Evolutionary conservation across 2,329 filamentous ascomycete genomes (phyloP).

Genomic region (Teratosphaeria gauchensis): DNA sequence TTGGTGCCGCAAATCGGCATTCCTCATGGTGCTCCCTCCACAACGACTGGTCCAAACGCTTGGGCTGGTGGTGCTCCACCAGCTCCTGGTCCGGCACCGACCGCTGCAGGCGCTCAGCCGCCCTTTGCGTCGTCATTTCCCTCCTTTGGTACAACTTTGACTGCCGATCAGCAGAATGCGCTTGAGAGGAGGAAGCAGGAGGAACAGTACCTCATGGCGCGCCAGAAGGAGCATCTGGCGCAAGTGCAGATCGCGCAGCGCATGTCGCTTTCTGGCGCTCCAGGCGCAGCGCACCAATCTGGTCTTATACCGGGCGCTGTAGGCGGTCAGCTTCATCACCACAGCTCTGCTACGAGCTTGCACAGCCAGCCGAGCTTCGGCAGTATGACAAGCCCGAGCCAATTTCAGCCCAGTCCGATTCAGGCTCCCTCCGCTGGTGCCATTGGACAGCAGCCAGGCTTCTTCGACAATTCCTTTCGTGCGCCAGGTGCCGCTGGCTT

Average conservation of each 20-base stretch:
- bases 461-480: constrained; percentile 56
- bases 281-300: background rate
- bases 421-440: constrained; percentile 29
- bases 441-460: constrained; percentile 42
- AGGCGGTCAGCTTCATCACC: constrained; percentile 71
- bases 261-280: constrained; percentile 47
- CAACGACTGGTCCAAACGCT: constrained; percentile 40
- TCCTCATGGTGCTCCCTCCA: constrained; percentile 60
- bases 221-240: constrained; percentile 86
- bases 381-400: constrained; percentile 80
- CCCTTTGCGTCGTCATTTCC: constrained; percentile 91
- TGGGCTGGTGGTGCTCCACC: constrained; percentile 29
- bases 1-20: constrained; percentile 95
- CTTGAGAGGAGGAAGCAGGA: constrained; percentile 94
- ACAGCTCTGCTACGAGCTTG: constrained; percentile 88
- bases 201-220: constrained; percentile 92
- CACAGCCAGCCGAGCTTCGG: constrained; percentile 96
- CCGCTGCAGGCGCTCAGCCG: constrained; percentile 48
- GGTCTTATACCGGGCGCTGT: constrained; percentile 4
- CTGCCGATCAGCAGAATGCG: constrained; percentile 96
- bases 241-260: constrained; percentile 72
- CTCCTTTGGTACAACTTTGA: constrained; percentile 90
- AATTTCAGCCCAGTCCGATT: constrained; percentile 53
- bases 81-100: constrained; percentile 13
- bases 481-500: constrained; percentile 28